phyloP scores from a whole-genome alignment of 768 basidiomycete species.

The Lactifluus hygrophoroides region DNA sequence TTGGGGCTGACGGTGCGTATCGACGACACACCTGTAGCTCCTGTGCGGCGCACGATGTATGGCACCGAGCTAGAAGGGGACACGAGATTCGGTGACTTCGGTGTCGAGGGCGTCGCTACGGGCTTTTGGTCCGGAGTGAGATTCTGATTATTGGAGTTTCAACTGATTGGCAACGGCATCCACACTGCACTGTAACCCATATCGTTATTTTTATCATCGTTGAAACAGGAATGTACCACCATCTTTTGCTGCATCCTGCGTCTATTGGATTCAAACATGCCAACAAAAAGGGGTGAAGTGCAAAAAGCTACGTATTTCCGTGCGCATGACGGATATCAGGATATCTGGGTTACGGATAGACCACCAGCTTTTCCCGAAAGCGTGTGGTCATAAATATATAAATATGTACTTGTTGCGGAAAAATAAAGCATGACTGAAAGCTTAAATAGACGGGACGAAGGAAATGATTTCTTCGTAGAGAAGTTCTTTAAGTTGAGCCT shows the following conservation, averaged over 20 bases:
- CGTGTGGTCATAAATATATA: not conserved
- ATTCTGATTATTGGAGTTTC: conserved; percentile 27
- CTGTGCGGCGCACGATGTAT: conserved; percentile 67
- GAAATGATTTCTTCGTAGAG: conserved; percentile 78
- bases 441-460: conserved; percentile 56
- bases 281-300: not conserved
- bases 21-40: conserved; percentile 38
- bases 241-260: not conserved
- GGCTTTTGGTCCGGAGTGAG: conserved; percentile 56
- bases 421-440: conserved; percentile 4
- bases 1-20: conserved; percentile 35
- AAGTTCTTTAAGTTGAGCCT: conserved; percentile 74
- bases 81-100: conserved; percentile 81
- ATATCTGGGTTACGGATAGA: not conserved
- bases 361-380: not conserved
- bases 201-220: conserved; percentile 16
- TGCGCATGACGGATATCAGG: not conserved
- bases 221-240: conserved; percentile 7
- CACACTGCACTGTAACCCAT: conserved; percentile 1
- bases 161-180: not conserved
- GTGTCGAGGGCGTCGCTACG: conserved; percentile 66
- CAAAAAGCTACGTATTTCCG: not conserved
- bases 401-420: not conserved
- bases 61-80: conserved; percentile 76
- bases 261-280: not conserved